Base-by-base conservation (phyloP, 768 basidiomycete species). In the Chlorophyllum brunneum region DNA sequence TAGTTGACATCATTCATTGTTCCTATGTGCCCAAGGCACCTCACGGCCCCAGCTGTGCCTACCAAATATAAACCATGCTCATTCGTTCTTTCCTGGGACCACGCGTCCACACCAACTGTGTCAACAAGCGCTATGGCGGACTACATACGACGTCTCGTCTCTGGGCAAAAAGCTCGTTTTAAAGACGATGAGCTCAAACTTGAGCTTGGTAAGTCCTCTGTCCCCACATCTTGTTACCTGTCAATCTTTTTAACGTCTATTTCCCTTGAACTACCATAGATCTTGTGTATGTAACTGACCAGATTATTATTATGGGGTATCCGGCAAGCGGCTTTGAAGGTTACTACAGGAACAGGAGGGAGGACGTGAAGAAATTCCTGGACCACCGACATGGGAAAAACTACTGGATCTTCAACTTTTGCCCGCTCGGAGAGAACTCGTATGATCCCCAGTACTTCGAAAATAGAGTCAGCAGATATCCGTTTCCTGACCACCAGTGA, bases 331-430 rank as follows among this genome's bases (percentile, higher is more conserved):
- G 92, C 0, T 60, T 93, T 1, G 90, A 91, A 59, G 78, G 85
- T 1, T 63, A 88, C 34, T 95, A 95, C 59, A 78, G 92, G 37
- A 95, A 95, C 61, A 76, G 74, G 29, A 73, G 86, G 31, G 80
- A 84, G 23, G 88, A 94, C 61, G 87, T 85, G 1, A 82, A 83
- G 57, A 77, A 74, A 34, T 92, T 94, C 64, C 74, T 93, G 4
- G 82, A 88, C 23, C 71, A 81, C 48, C 74, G 84, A 40, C 90
- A 93, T 60, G 80, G 81, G 4, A 76, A 82, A 60, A 83, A 90
- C 60, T 94, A 81, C 63, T 88, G 90, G 85, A 80, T 94, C 8
- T 93, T 90, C 76, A 94, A 95, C 65, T 83, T 94, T 54, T 94
- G 92, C 58, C 91, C 92, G 0, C 59, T 85, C 6, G 75, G 72